phyloP scores from a whole-genome alignment of 75 land plant species.

The Pinus tabuliformis region DNA sequence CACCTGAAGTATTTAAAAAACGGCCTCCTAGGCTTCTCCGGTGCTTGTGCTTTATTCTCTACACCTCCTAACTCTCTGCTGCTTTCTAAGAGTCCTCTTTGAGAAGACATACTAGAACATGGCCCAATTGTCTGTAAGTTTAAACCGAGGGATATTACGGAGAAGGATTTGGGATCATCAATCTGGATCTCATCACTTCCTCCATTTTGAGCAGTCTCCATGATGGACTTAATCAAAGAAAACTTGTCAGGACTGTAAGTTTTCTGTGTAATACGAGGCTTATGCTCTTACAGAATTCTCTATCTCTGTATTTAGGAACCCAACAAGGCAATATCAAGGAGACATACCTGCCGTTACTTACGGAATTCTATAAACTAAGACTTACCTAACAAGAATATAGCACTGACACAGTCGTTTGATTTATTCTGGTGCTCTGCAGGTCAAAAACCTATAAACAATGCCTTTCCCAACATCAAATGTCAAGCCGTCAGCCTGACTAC shows the following conservation, averaged over 20 bases:
- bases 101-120: not conserved
- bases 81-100: not conserved
- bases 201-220: not conserved
- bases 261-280: not conserved
- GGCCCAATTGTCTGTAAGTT: not conserved
- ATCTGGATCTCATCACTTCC: not conserved
- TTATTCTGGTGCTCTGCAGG: no score
- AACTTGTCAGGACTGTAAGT: not conserved
- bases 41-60: not conserved
- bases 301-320: not conserved
- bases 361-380: no score
- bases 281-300: not conserved
- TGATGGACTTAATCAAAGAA: not conserved
- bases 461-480: no score
- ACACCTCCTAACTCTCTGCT: not conserved
- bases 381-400: no score
- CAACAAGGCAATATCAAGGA: not conserved
- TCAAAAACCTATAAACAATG: no score
- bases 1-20: not conserved
- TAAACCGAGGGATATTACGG: not conserved
- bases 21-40: not conserved
- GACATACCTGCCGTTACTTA: no score
- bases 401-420: no score
- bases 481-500: no score
- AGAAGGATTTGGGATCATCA: not conserved